Conservation (phyloP, 1,284 basidiomycete genomes). For the Ceratobasidium sp. region DNA sequence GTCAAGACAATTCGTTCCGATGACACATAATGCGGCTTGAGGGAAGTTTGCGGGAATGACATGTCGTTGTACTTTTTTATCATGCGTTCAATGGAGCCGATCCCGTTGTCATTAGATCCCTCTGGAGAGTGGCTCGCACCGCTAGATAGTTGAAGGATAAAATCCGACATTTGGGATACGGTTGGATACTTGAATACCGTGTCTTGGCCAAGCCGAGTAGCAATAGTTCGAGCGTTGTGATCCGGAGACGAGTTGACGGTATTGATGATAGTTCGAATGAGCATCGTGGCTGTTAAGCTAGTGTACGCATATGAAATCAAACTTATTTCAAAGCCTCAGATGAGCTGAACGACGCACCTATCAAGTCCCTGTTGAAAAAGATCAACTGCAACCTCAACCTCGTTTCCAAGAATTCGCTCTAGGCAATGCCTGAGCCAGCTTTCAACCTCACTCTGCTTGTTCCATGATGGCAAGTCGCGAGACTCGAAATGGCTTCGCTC, state of each 20-base stretch:
- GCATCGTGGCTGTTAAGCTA: slow-evolving; percentile 18
- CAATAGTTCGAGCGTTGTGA: neutral
- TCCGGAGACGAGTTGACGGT: neutral
- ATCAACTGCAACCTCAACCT: neutral
- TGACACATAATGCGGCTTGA: neutral
- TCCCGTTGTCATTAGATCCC: neutral
- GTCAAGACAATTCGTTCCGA: slow-evolving; percentile 52
- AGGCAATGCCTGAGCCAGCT: neutral
- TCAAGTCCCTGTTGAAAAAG: slow-evolving; percentile 33
- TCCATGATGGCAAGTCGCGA: neutral
- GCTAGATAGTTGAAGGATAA: neutral
- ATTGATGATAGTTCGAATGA: neutral
- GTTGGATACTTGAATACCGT: neutral
- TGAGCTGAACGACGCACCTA: neutral
- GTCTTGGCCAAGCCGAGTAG: neutral
- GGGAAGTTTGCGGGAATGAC: neutral
- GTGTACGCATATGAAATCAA: neutral
- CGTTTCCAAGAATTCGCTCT: neutral
- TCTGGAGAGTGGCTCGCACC: neutral
- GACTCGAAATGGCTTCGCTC: neutral
- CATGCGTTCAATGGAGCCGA: neutral
- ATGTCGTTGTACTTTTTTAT: neutral
- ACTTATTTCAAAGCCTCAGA: neutral
- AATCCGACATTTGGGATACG: neutral
- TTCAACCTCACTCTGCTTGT: neutral